Evolutionary conservation across 441 rosid genomes (phyloP).

Genomic region (Biscutella auriculata): DNA sequence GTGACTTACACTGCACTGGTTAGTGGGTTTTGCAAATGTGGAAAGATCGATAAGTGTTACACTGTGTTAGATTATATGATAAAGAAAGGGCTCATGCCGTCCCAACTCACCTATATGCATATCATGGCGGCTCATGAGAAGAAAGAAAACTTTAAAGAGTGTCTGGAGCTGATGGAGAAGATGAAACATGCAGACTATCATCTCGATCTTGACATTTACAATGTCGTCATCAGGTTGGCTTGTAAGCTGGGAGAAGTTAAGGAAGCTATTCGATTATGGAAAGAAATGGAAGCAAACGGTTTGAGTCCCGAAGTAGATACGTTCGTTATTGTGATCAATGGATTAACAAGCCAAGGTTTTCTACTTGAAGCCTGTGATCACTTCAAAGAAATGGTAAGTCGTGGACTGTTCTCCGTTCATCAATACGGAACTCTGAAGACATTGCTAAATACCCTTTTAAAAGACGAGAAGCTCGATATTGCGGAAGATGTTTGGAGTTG

Average conservation of each 20-base stretch:
- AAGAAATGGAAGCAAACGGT: conserved; percentile 58
- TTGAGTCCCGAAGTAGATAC: conserved; percentile 63
- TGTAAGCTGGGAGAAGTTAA: conserved; percentile 65
- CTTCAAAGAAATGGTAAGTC: conserved; percentile 67
- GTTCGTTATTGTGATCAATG: conserved; percentile 52
- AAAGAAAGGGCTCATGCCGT: conserved; percentile 43
- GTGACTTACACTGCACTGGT: conserved; percentile 61
- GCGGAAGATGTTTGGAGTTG: conserved; percentile 72
- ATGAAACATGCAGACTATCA: conserved; percentile 49
- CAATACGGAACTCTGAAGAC: conserved; percentile 58
- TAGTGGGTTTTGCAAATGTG: conserved; percentile 75
- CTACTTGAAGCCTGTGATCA: conserved; percentile 55
- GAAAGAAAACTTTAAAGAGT: conserved; percentile 71
- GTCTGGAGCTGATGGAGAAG: conserved; percentile 46
- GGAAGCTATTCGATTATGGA: conserved; percentile 54
- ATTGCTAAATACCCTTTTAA: conserved; percentile 43
- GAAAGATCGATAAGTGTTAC: conserved; percentile 52
- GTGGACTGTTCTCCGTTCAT: conserved; percentile 55
- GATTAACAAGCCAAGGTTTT: conserved; percentile 44
- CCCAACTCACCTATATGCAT: conserved; percentile 53
- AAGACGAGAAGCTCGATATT: conserved; percentile 56
- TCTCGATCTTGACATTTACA: conserved; percentile 49
- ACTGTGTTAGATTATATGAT: conserved; percentile 52
- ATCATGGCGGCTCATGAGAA: conserved; percentile 79
- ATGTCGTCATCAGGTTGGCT: conserved; percentile 59